Evolutionary conservation across 345 rosid species (phyloP).

Genomic region (Carallia pectinifolia): DNA sequence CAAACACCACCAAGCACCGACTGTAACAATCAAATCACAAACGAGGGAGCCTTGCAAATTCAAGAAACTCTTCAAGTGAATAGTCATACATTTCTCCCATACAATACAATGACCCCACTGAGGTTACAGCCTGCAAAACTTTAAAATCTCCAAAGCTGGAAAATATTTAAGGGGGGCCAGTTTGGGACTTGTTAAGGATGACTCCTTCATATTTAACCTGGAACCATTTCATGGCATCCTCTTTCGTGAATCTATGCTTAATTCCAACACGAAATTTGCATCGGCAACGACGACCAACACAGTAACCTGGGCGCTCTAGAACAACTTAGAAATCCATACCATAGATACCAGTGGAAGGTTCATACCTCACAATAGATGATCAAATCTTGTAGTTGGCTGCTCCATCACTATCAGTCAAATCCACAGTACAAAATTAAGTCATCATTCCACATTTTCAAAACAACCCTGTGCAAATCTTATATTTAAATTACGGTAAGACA

Average conservation of each 20-base stretch:
- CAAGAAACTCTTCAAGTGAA: slow-evolving; percentile 3
- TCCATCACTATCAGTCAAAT: background rate
- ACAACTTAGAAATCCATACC: slow-evolving; percentile 71
- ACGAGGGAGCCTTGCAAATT: background rate
- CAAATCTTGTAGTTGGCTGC: background rate
- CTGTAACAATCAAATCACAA: background rate
- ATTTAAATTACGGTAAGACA: too few relatives aligned
- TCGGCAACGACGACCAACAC: slow-evolving; percentile 81
- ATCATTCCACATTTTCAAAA: too few relatives aligned
- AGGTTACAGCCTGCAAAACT: slow-evolving; percentile 8
- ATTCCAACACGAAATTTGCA: slow-evolving; percentile 86
- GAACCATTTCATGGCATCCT: slow-evolving; percentile 95
- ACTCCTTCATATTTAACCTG: slow-evolving; percentile 89
- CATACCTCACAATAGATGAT: slow-evolving; percentile 35
- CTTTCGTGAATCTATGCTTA: slow-evolving; percentile 85
- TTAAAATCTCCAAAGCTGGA: background rate
- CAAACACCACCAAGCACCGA: background rate
- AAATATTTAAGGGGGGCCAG: slow-evolving; percentile 26
- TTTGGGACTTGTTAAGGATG: slow-evolving; percentile 74
- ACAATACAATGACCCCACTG: background rate
- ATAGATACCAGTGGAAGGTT: slow-evolving; percentile 70
- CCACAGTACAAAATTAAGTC: background rate
- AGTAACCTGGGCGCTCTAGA: slow-evolving; percentile 73
- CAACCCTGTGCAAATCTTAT: too few relatives aligned
- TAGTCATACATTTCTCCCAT: background rate